Evolutionary conservation across 352 stramenopile genomes (phyloP).

Genomic region (Phytophthora kernoviae): DNA sequence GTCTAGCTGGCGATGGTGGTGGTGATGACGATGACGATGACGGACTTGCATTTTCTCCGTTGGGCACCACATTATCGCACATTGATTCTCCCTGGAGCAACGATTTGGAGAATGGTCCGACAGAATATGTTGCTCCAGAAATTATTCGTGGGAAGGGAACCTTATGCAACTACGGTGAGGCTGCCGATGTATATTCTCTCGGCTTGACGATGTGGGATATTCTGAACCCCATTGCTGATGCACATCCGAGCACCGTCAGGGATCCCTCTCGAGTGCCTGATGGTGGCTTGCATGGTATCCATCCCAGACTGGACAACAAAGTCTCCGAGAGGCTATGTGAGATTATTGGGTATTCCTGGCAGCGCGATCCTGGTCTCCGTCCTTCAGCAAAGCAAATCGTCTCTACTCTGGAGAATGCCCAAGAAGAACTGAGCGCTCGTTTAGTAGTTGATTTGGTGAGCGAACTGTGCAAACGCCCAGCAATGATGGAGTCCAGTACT

Average conservation of each 20-base stretch:
- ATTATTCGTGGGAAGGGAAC: conserved; percentile 44
- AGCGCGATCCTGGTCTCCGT: conserved; percentile 28
- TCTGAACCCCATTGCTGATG: conserved; percentile 40
- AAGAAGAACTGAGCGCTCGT: conserved; percentile 36
- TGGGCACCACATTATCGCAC: conserved; percentile 12
- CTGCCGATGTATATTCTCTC: conserved; percentile 61
- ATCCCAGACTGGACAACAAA: conserved; percentile 35
- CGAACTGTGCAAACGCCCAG: conserved; percentile 11
- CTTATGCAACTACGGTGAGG: conserved; percentile 40
- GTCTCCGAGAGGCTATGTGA: conserved; percentile 17
- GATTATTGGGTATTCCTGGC: conserved; percentile 41
- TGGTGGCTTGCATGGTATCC: conserved; percentile 38
- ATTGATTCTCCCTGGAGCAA: conserved; percentile 15
- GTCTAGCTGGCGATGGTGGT: neutral
- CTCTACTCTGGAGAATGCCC: conserved; percentile 28
- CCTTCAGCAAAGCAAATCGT: conserved; percentile 42
- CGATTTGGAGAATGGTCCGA: conserved; percentile 25
- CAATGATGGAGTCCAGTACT: conserved; percentile 4
- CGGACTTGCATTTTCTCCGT: conserved; percentile 6
- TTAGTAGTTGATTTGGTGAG: conserved; percentile 27
- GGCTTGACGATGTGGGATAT: conserved; percentile 73
- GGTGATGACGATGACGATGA: too few species aligned
- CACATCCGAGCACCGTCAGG: conserved; percentile 34
- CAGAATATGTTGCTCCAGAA: conserved; percentile 69
- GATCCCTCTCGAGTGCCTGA: conserved; percentile 50